phyloP scores from a whole-genome alignment of 495 filamentous ascomycete genomes.

The Niebla homalea region DNA sequence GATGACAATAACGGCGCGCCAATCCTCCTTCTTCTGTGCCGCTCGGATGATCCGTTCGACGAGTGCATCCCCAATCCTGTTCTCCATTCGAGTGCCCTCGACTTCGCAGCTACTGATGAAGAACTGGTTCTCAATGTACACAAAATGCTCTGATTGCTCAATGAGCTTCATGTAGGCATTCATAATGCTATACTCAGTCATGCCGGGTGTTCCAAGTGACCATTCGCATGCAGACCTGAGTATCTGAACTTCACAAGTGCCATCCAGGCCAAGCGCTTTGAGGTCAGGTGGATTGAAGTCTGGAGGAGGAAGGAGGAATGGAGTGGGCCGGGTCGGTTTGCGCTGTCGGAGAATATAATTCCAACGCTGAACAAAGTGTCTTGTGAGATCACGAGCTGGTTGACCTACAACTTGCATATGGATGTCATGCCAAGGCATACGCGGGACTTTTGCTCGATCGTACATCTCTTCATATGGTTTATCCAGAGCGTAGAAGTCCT shows the following conservation, averaged over 20 bases:
- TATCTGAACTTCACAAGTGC: slow-evolving; percentile 93
- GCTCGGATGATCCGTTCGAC: slow-evolving; percentile 84
- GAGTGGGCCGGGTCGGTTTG: slow-evolving; percentile 86
- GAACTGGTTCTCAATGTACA: slow-evolving; percentile 99
- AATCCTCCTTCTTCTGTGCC: slow-evolving; percentile 70
- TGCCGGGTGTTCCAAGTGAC: slow-evolving; percentile 77
- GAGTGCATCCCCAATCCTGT: slow-evolving; percentile 86
- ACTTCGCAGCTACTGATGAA: slow-evolving; percentile 91
- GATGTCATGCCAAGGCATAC: slow-evolving; percentile 99
- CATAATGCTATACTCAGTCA: slow-evolving; percentile 86
- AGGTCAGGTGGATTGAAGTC: slow-evolving; percentile 79
- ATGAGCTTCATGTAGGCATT: slow-evolving; percentile 92
- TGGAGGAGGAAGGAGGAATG: slow-evolving; percentile 83
- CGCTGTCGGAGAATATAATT: slow-evolving; percentile 92
- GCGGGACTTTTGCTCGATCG: slow-evolving; percentile 67
- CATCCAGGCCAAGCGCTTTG: slow-evolving; percentile 73
- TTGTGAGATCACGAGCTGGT: slow-evolving; percentile 82
- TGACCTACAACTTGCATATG: slow-evolving; percentile 97
- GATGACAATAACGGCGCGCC: slow-evolving; percentile 89
- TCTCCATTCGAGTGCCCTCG: slow-evolving; percentile 75
- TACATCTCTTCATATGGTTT: slow-evolving; percentile 99
- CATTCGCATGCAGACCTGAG: slow-evolving; percentile 79
- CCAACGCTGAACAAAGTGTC: slow-evolving; percentile 98
- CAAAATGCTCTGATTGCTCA: slow-evolving; percentile 86
- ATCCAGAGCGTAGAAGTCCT: slow-evolving; percentile 86